Conservation (phyloP, 768 basidiomycete genomes). For the Dentipellis sp. region DNA sequence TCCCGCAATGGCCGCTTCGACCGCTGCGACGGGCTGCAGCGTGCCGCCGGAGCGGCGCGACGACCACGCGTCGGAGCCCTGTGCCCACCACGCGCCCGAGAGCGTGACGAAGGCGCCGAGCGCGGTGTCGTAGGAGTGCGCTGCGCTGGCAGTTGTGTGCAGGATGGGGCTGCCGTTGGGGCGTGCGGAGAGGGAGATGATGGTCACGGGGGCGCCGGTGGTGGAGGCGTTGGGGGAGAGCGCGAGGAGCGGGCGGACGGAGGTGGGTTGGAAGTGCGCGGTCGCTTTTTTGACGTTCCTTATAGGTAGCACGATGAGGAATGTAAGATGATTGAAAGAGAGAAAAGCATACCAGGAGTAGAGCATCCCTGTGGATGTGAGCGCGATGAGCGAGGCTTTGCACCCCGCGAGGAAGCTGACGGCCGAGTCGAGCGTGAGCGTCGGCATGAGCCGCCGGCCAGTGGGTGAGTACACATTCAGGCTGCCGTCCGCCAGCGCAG, state of each 20-base stretch:
- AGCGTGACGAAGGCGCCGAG: constrained; percentile 67
- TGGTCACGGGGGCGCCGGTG: constrained; percentile 25
- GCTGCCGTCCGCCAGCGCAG: constrained; percentile 67
- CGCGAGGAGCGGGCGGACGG: constrained; percentile 50
- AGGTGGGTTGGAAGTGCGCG: constrained; percentile 56
- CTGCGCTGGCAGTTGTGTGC: constrained; percentile 65
- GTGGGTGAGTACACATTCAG: constrained; percentile 79
- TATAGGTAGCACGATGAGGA: neutral
- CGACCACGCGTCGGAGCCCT: constrained; percentile 80
- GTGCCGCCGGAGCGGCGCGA: constrained; percentile 50
- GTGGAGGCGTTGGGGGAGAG: constrained; percentile 34
- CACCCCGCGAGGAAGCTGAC: constrained; percentile 60
- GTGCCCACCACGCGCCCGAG: constrained; percentile 76
- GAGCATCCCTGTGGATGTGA: constrained; percentile 68
- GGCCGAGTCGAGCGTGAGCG: constrained; percentile 61
- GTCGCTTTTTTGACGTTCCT: constrained; percentile 72
- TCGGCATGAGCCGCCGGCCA: constrained; percentile 84
- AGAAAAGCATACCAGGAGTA: constrained; percentile 54
- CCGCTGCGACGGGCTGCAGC: constrained; percentile 22
- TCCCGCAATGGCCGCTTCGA: constrained; percentile 23
- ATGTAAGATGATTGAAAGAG: neutral
- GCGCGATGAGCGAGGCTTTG: constrained; percentile 54
- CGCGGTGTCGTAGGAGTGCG: constrained; percentile 68
- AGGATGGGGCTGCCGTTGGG: constrained; percentile 77
- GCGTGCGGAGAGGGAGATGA: constrained; percentile 59